Percentiles rank a stretch among this genome's conserved stretches.
Conservation (phyloP, 345 rosid species). For the Eucalyptus globulus region DNA sequence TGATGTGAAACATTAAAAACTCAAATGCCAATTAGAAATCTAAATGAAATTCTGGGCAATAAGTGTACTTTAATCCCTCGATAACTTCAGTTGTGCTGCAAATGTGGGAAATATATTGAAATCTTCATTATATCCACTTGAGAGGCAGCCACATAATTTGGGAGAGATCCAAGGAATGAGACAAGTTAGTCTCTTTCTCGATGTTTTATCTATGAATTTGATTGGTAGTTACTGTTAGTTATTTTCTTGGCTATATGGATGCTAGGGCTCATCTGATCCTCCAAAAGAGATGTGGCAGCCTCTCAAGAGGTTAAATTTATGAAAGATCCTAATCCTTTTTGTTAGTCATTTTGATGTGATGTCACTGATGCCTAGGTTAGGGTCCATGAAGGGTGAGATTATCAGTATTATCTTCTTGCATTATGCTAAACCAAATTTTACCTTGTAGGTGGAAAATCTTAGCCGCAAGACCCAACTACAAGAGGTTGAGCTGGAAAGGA, state of each 20-base stretch:
- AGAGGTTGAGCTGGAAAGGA: conserved; percentile 86
- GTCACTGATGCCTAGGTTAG: background rate
- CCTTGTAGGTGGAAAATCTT: conserved; percentile 76
- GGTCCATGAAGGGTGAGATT: background rate
- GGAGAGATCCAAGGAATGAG: background rate
- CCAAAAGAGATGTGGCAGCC: background rate
- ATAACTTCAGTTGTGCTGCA: background rate
- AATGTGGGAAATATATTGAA: background rate
- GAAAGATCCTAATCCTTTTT: background rate
- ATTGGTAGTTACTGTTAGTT: background rate
- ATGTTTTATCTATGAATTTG: background rate
- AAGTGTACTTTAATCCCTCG: background rate
- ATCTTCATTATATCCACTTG: background rate
- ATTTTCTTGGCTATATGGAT: background rate
- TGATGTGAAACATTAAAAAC: background rate
- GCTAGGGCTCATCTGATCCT: background rate
- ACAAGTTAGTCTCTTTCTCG: background rate
- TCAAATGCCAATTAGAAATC: background rate
- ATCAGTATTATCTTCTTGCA: background rate
- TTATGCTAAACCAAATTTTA: background rate
- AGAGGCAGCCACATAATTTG: background rate
- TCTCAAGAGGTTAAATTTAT: background rate
- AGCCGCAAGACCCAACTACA: conserved; percentile 73
- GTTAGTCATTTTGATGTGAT: background rate
- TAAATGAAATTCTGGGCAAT: background rate